Base-by-base conservation (phyloP, 805 yeast species). In the Ogataea saltuana region DNA sequence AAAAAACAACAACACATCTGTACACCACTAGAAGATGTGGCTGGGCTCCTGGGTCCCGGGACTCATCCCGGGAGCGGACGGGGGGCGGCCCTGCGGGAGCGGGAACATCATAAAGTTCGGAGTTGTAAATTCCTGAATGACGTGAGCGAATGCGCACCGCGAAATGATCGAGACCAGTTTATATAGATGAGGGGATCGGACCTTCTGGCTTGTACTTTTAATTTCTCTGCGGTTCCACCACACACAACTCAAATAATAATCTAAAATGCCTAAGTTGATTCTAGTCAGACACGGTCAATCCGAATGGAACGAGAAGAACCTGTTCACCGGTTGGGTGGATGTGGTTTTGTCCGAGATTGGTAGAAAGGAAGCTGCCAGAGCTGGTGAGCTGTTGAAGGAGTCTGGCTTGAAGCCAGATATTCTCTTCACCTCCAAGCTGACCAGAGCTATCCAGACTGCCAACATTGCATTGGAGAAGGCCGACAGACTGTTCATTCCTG, bases 281-380 rank as follows among this genome's bases (percentile, higher is more conserved):
- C 78, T 90, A 67, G 89, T 91, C 59, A 90, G 98, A 80, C 98
- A 90, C 90, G 98, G 98, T 63, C 96, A 91, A 79, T 87, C 96
- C 75, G 97, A 88, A 71, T 90, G 98, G 98, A 90, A 90, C 73
- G 96, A 88, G 72, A 88, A 88, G 78, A 91, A 90, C 81, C 78
- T 90, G 59, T 90, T 90, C 85, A 90, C 97, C 70, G 98, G 98
- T 65, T 90, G 98, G 98, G 97, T 91, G 52, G 98, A 90, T 71
- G 95, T 88, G 58, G 75, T 79, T 63, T 80, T 90, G 68, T 82
- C 91, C 42, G 89, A 76, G 50, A 71, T 78, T 58, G 98, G 98
- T 71, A 80, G 76, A 67, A 77, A 83, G 67, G 98, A 90, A 76
- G 98, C 98, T 59, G 75, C 74, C 57, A 83, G 86, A 68, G 98